Evolutionary conservation across 2,329 filamentous ascomycete species (phyloP).

Genomic region (Talaromyces sp.): DNA sequence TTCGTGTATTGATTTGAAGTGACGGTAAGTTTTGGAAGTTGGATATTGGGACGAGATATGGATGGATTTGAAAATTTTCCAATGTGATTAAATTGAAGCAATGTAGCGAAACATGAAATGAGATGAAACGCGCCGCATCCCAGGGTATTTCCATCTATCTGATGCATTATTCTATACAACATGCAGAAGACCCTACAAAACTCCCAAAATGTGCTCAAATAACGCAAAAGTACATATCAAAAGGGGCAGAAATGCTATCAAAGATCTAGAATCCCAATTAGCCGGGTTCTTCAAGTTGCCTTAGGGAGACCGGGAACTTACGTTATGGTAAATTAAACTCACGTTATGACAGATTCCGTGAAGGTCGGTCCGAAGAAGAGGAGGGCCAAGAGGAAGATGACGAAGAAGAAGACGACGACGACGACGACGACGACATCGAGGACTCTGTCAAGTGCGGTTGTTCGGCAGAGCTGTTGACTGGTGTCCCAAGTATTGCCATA

Average conservation of each 20-base stretch:
- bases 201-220: not conserved
- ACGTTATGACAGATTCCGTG: not conserved
- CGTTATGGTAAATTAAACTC: too few relatives aligned
- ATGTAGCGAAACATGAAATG: not conserved
- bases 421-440: not conserved
- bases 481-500: conserved; percentile 9
- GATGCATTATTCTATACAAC: not conserved
- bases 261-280: not conserved
- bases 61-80: not conserved
- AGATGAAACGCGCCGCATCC: not conserved
- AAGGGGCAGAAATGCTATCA: not conserved
- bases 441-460: not conserved
- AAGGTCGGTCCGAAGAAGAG: not conserved
- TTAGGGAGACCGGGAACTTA: not conserved
- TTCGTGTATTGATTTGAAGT: conserved; percentile 62
- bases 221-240: not conserved
- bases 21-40: not conserved
- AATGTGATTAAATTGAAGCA: not conserved
- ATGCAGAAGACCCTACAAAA: not conserved
- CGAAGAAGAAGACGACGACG: not conserved
- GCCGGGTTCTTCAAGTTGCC: not conserved
- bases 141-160: too few relatives aligned
- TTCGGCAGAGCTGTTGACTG: not conserved
- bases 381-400: not conserved
- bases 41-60: not conserved